Evolutionary conservation across 2,329 filamentous ascomycete species (phyloP).

Genomic region (Monascus ruber): DNA sequence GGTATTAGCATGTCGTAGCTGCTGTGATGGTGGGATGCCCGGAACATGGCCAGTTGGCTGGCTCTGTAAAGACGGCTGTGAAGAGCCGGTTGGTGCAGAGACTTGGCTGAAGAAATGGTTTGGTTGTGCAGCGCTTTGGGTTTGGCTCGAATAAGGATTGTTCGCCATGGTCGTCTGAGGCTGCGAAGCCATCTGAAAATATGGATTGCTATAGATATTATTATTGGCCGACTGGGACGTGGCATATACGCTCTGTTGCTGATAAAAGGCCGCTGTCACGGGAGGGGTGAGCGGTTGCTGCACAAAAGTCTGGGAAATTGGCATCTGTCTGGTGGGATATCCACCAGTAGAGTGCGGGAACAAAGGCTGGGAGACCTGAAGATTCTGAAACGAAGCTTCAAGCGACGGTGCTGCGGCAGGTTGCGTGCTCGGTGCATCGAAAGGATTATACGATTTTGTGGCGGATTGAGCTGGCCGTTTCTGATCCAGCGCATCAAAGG

Average conservation of each 20-base stretch:
- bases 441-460: constrained; percentile 53
- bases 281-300: constrained; percentile 36
- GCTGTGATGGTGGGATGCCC: constrained; percentile 5
- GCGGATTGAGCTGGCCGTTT: constrained; percentile 22
- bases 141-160: constrained; percentile 13
- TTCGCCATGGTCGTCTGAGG: constrained; percentile 12
- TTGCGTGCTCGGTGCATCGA: constrained; percentile 37
- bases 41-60: constrained; percentile 5
- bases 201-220: constrained; percentile 28
- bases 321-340: constrained; percentile 33
- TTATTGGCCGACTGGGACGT: constrained; percentile 25
- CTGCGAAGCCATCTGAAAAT: constrained; percentile 27
- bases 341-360: constrained; percentile 69
- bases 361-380: constrained; percentile 59
- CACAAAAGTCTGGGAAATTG: constrained; percentile 26
- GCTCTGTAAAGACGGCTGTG: constrained; percentile 12
- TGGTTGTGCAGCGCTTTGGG: constrained; percentile 13
- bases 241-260: constrained; percentile 15
- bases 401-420: constrained; percentile 30
- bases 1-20: constrained; percentile 27
- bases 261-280: constrained; percentile 23
- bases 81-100: constrained; percentile 11
- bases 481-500: constrained; percentile 48
- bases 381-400: constrained; percentile 61
- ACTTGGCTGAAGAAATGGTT: constrained; percentile 27